Evolutionary conservation across 2,329 filamentous ascomycete genomes (phyloP).

Genomic region (Sclerotiophoma versabilis): DNA sequence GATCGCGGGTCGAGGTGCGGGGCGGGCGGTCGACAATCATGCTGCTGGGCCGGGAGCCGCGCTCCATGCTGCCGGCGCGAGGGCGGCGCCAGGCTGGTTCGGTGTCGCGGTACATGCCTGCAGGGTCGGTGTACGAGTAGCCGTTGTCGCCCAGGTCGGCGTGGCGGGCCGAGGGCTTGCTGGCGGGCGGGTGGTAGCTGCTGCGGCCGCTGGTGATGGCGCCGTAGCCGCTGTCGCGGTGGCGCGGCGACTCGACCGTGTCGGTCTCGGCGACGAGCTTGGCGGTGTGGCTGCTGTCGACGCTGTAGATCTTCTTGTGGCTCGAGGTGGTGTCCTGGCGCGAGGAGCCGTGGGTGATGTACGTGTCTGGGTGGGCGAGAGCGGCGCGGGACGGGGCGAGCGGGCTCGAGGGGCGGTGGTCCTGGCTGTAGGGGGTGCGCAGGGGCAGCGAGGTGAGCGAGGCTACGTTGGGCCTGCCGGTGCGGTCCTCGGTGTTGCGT

Average conservation of each 20-base stretch:
- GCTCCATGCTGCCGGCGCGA: conserved; percentile 56
- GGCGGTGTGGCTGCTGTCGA: conserved; percentile 53
- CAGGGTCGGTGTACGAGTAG: conserved; percentile 59
- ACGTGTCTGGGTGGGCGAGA: conserved; percentile 45
- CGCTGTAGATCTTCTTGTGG: conserved; percentile 59
- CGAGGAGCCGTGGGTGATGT: conserved; percentile 46
- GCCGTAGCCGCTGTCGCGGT: conserved; percentile 30
- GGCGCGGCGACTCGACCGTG: conserved; percentile 43
- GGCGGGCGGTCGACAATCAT: conserved; percentile 50
- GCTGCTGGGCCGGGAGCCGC: conserved; percentile 54
- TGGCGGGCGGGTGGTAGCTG: conserved; percentile 36
- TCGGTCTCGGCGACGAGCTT: conserved; percentile 49
- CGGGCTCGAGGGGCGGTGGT: conserved; percentile 52
- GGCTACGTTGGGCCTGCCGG: conserved; percentile 46
- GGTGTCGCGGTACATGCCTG: conserved; percentile 59
- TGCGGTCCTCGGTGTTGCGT: conserved; percentile 52
- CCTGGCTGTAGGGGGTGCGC: conserved; percentile 36
- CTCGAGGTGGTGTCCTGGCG: conserved; percentile 29
- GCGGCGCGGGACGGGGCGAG: conserved; percentile 45
- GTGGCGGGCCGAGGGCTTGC: conserved; percentile 34
- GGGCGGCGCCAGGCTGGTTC: conserved; percentile 57
- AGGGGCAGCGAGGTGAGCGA: conserved; percentile 41
- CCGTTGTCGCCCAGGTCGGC: conserved; percentile 51
- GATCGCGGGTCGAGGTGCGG: conserved; percentile 47
- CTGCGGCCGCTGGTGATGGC: conserved; percentile 39